Evolutionary conservation across 2,329 filamentous ascomycete genomes (phyloP), one percentile per base, ranked within the genome.

Genomic region (Colletotrichum magnum): DNA sequence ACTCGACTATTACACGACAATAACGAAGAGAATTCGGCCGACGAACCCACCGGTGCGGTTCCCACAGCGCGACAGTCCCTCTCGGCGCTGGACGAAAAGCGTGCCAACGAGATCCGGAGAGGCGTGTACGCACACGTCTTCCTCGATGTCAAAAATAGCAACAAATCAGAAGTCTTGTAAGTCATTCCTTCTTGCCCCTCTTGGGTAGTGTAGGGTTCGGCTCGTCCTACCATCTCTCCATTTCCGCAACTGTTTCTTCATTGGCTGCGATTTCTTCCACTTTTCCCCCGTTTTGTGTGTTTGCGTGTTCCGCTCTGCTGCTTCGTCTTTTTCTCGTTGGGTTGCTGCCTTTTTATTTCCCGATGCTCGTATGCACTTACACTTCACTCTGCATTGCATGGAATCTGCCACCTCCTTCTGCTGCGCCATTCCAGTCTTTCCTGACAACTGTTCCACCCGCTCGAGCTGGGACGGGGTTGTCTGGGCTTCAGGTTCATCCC

Each of bases 151-250:
- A 73, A 73, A 69, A 71, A 69, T 64, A 69, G 65, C 64, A 64
- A 58, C 56, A 73, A 71, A 71, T 71, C 74, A 59, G 68, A 63
- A n/a, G 72, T 72, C 32, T 71, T 70, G 75, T 75, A 67, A 76
- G 73, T 70, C 67, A 15, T 61, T 36, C 36, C 36, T 56, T 47
- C 64, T 39, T 53, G 41, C 64, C 41, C 60, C 59, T 56, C 41
- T 63, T 16, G 39, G 16, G 32, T 36, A 36, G 48, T 12, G 24
- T 36, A 24, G 7, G 7, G 32, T 36, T 36, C 7, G 32, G 32
- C 32, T 36, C 32, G 48, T 61, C 24, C 58, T 43, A 39, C 7
- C 48, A 54, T 54, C 36, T 36, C 32, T 36, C 32, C 32, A 36
- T 36, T 36, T 36, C 32, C 32, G 32, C 32, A 6, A 36, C 32